These are phyloP conservation scores for Endotrypanum monterogeii DNA, from an alignment of 208 protist genomes.

Conservation along the genomic window DNA sequence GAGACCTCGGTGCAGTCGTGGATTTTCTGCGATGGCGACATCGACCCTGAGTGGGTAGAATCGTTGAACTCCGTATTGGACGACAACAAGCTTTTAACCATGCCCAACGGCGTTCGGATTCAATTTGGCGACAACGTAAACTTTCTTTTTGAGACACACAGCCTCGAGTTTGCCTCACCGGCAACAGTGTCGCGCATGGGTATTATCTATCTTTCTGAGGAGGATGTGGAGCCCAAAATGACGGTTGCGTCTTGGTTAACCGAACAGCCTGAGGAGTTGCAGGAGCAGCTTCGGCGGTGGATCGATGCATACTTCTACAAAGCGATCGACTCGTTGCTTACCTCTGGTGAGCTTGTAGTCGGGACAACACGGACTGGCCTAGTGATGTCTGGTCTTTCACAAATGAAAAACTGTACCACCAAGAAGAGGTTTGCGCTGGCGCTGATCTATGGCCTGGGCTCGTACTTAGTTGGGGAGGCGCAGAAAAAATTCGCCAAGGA, in stretches of 20 bases:
- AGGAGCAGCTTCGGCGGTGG: constrained; percentile 72
- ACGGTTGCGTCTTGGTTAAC: constrained; percentile 93
- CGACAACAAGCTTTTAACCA: constrained; percentile 98
- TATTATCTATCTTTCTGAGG: constrained; percentile 98
- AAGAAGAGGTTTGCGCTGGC: constrained; percentile 92
- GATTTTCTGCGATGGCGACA: constrained; percentile 99
- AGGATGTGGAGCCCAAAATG: constrained; percentile 93
- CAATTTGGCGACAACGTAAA: constrained; percentile 99
- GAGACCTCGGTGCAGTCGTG: constrained; percentile 89
- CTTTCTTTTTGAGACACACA: constrained; percentile 99
- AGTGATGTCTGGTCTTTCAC: constrained; percentile 94
- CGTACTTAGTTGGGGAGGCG: constrained; percentile 83
- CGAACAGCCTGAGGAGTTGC: constrained; percentile 79
- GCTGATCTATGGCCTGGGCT: constrained; percentile 94
- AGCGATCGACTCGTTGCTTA: constrained; percentile 88
- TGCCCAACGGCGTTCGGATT: constrained; percentile 98
- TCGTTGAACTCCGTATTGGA: constrained; percentile 99
- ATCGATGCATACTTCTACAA: constrained; percentile 95
- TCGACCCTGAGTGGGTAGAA: constrained; percentile 99
- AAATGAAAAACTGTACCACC: constrained; percentile 78
- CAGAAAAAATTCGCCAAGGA: constrained; percentile 91
- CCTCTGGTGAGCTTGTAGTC: constrained; percentile 78
- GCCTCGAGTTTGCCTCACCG: constrained; percentile 97
- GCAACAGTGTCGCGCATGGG: constrained; percentile 99
- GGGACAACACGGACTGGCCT: constrained; percentile 93